Evolutionary conservation across 768 basidiomycete species (phyloP).

Genomic region (Xerocomellus chrysenteron): DNA sequence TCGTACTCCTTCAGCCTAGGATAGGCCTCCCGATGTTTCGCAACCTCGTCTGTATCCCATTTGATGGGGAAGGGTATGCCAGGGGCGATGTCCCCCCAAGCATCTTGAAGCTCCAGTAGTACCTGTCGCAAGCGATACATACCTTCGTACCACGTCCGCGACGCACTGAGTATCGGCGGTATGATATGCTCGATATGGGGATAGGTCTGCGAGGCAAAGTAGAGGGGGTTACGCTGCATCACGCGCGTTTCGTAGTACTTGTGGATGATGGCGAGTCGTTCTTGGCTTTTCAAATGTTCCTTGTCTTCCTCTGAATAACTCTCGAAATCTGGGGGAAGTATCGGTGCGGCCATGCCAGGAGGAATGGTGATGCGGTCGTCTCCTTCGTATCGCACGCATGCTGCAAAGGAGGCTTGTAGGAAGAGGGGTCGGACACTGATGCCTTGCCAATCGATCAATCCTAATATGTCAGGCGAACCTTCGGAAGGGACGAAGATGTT

Average conservation of each 20-base stretch:
- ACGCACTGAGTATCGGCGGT: not conserved
- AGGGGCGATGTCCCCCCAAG: not conserved
- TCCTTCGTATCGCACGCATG: conserved; percentile 5
- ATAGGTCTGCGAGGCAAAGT: not conserved
- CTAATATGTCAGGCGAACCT: conserved; percentile 7
- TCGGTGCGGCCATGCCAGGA: not conserved
- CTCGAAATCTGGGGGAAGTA: not conserved
- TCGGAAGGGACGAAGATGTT: conserved; percentile 10
- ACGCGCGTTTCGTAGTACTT: conserved; percentile 3
- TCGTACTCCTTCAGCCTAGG: not conserved
- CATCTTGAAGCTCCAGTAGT: not conserved
- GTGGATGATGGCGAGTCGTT: conserved; percentile 4
- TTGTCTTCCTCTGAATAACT: not conserved
- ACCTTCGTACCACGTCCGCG: conserved; percentile 7
- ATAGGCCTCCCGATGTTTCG: not conserved
- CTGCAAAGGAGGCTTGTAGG: conserved; percentile 7
- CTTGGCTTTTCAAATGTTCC: not conserved
- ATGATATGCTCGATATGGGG: not conserved
- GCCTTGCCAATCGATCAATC: conserved; percentile 18
- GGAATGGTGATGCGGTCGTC: conserved; percentile 3
- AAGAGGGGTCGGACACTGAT: conserved; percentile 15
- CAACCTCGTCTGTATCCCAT: not conserved
- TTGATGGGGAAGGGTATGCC: not conserved
- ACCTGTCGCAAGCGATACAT: conserved; percentile 1
- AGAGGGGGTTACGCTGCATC: not conserved